These are phyloP conservation scores for Boletus holoroseus DNA, from an alignment of 1,284 basidiomycete genomes.

Conservation along the genomic window DNA sequence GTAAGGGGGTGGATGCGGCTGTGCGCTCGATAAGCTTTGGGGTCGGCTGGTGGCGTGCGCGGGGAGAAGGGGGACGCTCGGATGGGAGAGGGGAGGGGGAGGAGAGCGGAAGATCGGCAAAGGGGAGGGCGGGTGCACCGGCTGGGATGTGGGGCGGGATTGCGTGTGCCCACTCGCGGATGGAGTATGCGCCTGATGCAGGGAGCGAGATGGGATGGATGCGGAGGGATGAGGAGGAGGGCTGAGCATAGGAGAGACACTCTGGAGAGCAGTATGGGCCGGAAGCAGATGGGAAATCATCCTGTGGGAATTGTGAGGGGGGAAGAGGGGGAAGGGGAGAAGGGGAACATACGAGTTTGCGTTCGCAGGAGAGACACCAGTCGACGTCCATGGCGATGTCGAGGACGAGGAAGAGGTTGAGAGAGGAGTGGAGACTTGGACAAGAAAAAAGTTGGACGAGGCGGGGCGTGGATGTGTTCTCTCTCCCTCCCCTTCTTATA, in stretches of 20 bases:
- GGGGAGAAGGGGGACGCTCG: conserved; percentile 19
- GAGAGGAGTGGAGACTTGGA: not conserved
- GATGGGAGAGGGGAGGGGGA: not conserved
- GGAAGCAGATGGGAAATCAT: conserved; percentile 29
- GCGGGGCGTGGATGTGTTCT: conserved; percentile 13
- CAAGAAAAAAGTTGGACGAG: conserved; percentile 17
- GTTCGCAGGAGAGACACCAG: conserved; percentile 62
- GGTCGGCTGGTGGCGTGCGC: conserved; percentile 23
- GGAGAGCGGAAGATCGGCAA: conserved; percentile 15
- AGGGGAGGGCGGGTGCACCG: conserved; percentile 28
- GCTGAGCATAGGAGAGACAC: conserved; percentile 39
- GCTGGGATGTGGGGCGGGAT: conserved; percentile 32
- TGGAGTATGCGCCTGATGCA: conserved; percentile 13
- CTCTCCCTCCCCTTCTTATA: conserved; percentile 23
- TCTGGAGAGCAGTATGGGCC: conserved; percentile 52
- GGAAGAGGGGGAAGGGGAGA: not conserved
- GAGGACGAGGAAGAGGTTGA: not conserved
- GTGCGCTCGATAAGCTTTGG: conserved; percentile 33
- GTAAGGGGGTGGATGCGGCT: conserved; percentile 29
- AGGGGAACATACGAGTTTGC: conserved; percentile 44
- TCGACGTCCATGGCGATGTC: conserved; percentile 49
- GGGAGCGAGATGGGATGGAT: not conserved
- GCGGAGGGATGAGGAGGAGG: conserved; percentile 14
- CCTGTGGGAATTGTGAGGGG: conserved; percentile 33
- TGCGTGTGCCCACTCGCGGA: conserved; percentile 29